These are phyloP conservation scores for Bremia lactucae DNA, from an alignment of 352 stramenopile genomes.

Conservation along the genomic window DNA sequence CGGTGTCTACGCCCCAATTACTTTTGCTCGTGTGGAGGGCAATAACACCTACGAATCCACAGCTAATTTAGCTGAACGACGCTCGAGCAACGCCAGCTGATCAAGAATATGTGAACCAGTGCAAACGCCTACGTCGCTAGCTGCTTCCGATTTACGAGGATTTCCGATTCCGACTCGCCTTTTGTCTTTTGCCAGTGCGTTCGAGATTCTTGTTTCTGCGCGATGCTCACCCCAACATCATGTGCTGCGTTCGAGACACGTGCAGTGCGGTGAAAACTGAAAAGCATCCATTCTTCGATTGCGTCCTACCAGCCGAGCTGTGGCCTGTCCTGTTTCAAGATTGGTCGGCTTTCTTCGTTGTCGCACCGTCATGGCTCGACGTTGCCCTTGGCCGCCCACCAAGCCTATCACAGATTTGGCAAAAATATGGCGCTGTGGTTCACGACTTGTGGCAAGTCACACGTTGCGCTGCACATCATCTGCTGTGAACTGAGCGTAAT, in stretches of 20 bases:
- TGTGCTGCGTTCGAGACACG: not conserved
- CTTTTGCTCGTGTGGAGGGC: not conserved
- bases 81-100: not conserved
- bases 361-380: not conserved
- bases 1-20: not conserved
- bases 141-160: not conserved
- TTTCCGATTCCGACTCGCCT: not conserved
- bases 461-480: not conserved
- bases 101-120: not conserved
- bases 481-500: not conserved
- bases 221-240: not conserved
- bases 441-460: not conserved
- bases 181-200: not conserved
- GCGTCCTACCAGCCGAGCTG: not conserved
- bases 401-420: not conserved
- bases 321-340: not conserved
- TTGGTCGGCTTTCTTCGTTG: not conserved
- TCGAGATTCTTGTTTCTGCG: not conserved
- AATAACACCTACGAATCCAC: not conserved
- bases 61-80: not conserved
- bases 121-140: not conserved
- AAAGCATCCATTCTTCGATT: constrained; percentile 12
- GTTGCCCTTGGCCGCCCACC: not conserved
- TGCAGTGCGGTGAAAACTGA: not conserved
- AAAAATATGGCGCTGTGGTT: not conserved